Evolutionary conservation across 73 alveolate genomes (phyloP), one percentile per base, ranked within the genome.

Genomic region (Paramecium bursaria): DNA sequence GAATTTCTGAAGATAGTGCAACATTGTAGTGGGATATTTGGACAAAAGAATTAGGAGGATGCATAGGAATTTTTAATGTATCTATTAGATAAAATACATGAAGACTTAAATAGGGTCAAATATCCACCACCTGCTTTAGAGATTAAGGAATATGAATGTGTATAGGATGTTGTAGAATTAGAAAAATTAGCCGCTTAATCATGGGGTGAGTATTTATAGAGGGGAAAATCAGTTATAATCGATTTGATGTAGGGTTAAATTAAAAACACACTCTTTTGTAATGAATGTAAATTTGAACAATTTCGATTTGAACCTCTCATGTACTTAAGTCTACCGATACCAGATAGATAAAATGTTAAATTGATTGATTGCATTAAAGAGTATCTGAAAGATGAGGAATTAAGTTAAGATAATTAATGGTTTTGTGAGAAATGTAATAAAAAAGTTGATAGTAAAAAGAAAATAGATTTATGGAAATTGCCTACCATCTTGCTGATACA

Each of bases 41-140:
- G 87, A 13, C 90, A 91, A 44, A 93, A 92, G 33, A 26, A 53
- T 22, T 92, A 96, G 48, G 93, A 96, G 88, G 99, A 96, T 79
- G 95, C 98, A 19, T 93, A 97, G 90, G 99, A 97, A 75, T 97
- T 97, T 90, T 77, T 95, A 31, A 95, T 94, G 57, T 95, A 92
- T 89, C 88, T 95, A 76, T 74, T 97, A 15, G 99, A 97, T 74
- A 90, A 94, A 44, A 85, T 97, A 47, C 99, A 97, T 91, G 99
- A 97, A 87, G 99, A 97, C 87, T 85, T 97, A 75, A 95, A 95
- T 75, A 90, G 98, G 60, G 97, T 79, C 1, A 50, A 47, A 54
- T 53, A 48, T 15, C 74, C 74, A 0, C 49, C 67, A 2, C 30
- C 30, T 33, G 55, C 3, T n/a, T 14, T 77, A 1, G 46, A 52